Evolutionary conservation across 345 rosid genomes (phyloP), one percentile per base, ranked within the genome.

Genomic region (Eucalyptus virginea): DNA sequence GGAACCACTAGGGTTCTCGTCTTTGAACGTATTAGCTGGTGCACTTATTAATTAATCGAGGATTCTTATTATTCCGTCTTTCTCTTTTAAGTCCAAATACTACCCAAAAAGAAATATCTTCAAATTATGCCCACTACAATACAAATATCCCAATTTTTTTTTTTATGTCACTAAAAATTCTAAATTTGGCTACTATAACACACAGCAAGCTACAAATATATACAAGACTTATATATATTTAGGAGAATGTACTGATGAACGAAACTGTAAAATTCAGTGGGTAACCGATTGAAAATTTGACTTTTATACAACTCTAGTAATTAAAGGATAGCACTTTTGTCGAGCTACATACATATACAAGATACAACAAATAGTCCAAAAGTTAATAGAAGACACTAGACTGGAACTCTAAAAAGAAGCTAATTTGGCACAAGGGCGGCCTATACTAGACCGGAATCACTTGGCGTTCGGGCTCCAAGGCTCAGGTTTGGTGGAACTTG

Each of bases 401-500:
- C 34, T 15, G 77, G 37, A 65, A n/a, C 37, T n/a, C 37, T 65
- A 15, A n/a, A 62, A n/a, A 65, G 77, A 65, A 65, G 3, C 21
- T n/a, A n/a, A 65, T 65, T n/a, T 4, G 77, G 77, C 77, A 65
- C 19, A n/a, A 7, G 37, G 77, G 18, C 9, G 77, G 37, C 10
- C 77, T 65, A 65, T 65, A 17, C 37, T n/a, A 65, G 11, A 65
- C 26, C 16, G 42, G 58, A 86, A 30, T 34, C 34, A 65, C 77
- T n/a, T 62, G 69, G 17, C 8, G 34, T 62, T 16, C 21, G 21
- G 40, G 18, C 1, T 65, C 40, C 21, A 6, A 15, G 40, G 56
- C 13, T 72, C 91, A 93, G 72, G 92, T 89, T 40, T 94, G 94
- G 77, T 94, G 93, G 91, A 94, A 94, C 90, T 92, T 92, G 67